phyloP scores from a whole-genome alignment of 2,329 filamentous ascomycete genomes.

The Pseudogymnoascus sp. region DNA sequence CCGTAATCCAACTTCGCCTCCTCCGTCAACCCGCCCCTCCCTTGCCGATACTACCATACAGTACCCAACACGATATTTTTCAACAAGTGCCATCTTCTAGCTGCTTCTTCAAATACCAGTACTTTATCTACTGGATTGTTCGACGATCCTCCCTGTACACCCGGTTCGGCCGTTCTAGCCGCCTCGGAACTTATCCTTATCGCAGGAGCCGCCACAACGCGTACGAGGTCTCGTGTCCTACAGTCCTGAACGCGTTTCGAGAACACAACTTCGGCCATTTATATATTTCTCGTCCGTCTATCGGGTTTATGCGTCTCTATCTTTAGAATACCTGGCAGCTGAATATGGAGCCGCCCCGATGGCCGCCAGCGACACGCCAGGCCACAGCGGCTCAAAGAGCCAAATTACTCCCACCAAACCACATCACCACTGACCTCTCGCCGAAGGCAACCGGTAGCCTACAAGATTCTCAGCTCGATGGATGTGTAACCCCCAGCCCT shows the following conservation, averaged over 20 bases:
- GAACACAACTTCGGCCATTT: not conserved
- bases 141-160: not conserved
- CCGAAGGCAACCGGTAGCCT: not conserved
- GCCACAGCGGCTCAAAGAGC: not conserved
- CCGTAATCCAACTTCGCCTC: not conserved
- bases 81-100: not conserved
- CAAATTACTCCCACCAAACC: conserved; percentile 1
- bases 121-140: not conserved
- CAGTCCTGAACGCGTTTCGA: not conserved
- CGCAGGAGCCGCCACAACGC: not conserved
- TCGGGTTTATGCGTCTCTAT: conserved; percentile 6
- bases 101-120: not conserved
- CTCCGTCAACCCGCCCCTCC: not conserved
- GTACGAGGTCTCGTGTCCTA: conserved; percentile 5
- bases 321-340: conserved; percentile 2
- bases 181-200: conserved; percentile 5
- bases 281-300: not conserved
- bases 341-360: conserved; percentile 6
- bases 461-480: not conserved
- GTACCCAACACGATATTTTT: not conserved
- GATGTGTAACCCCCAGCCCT: not conserved
- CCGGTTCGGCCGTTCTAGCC: not conserved
- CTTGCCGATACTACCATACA: not conserved
- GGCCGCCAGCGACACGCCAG: conserved; percentile 4
- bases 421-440: not conserved